A percentile compares a stretch with the other conserved stretches of the same genome.
Evolutionary conservation across 495 filamentous ascomycete genomes (phyloP).

Genomic region (Aspergillus funiculosus): DNA sequence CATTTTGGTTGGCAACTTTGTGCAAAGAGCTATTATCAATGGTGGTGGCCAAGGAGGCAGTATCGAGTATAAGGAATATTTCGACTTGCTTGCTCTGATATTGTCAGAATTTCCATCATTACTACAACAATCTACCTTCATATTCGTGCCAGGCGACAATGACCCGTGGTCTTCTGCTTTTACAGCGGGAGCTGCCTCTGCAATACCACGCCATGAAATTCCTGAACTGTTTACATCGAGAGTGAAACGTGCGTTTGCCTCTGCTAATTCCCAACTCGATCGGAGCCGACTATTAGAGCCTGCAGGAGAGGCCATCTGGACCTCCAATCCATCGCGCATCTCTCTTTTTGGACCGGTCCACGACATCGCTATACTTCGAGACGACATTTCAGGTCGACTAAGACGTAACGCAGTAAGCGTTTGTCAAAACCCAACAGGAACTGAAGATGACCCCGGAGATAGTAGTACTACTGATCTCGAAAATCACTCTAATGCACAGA

Average conservation of each 20-base stretch:
- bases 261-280: slow-evolving; percentile 61
- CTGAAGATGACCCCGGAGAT: slow-evolving; percentile 21
- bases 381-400: slow-evolving; percentile 74
- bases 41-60: slow-evolving; percentile 61
- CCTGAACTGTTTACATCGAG: slow-evolving; percentile 85
- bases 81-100: slow-evolving; percentile 75
- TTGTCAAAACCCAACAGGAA: slow-evolving; percentile 20
- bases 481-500: slow-evolving; percentile 10
- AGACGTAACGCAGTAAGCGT: slow-evolving; percentile 66
- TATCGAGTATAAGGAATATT: slow-evolving; percentile 93
- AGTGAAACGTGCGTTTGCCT: slow-evolving; percentile 70
- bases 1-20: slow-evolving; percentile 81
- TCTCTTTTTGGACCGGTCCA: slow-evolving; percentile 78
- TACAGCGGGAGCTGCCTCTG: slow-evolving; percentile 69
- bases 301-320: slow-evolving; percentile 73
- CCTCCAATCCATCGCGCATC: slow-evolving; percentile 76
- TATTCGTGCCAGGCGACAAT: slow-evolving; percentile 93
- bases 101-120: slow-evolving; percentile 83
- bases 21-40: slow-evolving; percentile 60
- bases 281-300: slow-evolving; percentile 37
- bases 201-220: slow-evolving; percentile 65
- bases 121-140: slow-evolving; percentile 70
- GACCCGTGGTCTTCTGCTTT: slow-evolving; percentile 91
- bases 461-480: slow-evolving; percentile 10
- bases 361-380: slow-evolving; percentile 79